Evolutionary conservation across 768 basidiomycete genomes (phyloP).

Genomic region (Gyrodon lividus): DNA sequence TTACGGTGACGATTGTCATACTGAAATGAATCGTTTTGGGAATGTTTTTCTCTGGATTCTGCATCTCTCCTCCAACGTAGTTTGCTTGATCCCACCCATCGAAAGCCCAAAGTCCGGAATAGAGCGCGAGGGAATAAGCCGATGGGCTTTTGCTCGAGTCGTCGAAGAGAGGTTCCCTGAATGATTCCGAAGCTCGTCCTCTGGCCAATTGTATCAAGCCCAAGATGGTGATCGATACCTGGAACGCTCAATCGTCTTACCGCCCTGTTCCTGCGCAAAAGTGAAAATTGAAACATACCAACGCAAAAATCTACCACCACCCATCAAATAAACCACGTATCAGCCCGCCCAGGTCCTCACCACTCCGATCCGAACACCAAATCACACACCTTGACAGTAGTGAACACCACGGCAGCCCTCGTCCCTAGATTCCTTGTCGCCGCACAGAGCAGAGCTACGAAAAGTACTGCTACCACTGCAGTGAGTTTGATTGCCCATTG

Average conservation of each 20-base stretch:
- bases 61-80: constrained; percentile 89
- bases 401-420: constrained; percentile 83
- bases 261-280: neutral
- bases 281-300: constrained; percentile 46
- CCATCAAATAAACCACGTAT: constrained; percentile 23
- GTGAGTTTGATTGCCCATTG: constrained; percentile 91
- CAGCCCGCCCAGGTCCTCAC: neutral
- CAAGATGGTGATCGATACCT: constrained; percentile 73
- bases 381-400: constrained; percentile 68
- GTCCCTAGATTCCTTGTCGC: constrained; percentile 76
- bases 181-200: constrained; percentile 67
- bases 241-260: neutral
- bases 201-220: constrained; percentile 76
- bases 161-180: constrained; percentile 66
- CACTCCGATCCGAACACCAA: neutral
- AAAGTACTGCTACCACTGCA: constrained; percentile 66
- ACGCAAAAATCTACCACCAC: constrained; percentile 55
- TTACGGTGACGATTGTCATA: constrained; percentile 77
- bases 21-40: constrained; percentile 89
- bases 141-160: constrained; percentile 78
- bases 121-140: constrained; percentile 88
- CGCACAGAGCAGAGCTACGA: constrained; percentile 78
- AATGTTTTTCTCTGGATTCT: constrained; percentile 78
- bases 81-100: constrained; percentile 96
- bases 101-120: constrained; percentile 93